phyloP scores from a whole-genome alignment of 345 rosid species.

The Leavenworthia alabamica region DNA sequence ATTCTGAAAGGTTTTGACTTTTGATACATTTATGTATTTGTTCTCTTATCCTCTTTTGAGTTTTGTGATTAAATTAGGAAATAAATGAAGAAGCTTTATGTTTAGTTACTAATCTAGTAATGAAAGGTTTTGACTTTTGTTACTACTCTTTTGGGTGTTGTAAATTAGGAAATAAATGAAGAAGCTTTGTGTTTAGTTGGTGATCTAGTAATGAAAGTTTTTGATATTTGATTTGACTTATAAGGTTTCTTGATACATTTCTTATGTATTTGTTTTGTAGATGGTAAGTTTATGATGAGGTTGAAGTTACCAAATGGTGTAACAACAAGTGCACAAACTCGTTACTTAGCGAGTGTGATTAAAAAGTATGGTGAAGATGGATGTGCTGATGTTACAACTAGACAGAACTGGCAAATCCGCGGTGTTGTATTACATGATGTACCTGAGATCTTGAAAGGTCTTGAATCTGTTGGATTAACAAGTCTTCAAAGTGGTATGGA shows the following conservation, averaged over 20 bases:
- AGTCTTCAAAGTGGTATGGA: constrained; percentile 97
- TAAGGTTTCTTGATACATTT: too few species aligned
- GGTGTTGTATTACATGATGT: constrained; percentile 88
- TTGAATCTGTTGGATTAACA: constrained; percentile 72
- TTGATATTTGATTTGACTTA: too few species aligned
- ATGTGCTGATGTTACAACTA: constrained; percentile 84
- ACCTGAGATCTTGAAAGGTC: constrained; percentile 74
- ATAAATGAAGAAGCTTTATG: background rate
- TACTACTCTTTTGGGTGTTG: background rate
- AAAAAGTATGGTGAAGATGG: constrained; percentile 90
- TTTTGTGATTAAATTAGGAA: too few species aligned
- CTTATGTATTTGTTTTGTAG: too few species aligned
- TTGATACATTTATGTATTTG: too few species aligned
- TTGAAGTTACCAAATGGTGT: constrained; percentile 92
- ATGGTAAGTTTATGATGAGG: constrained; percentile 98
- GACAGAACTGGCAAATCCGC: constrained; percentile 97
- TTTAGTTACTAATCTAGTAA: too few species aligned
- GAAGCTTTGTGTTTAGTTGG: background rate
- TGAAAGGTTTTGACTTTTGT: background rate
- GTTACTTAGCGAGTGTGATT: constrained; percentile 79
- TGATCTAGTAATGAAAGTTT: background rate
- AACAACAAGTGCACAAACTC: constrained; percentile 79
- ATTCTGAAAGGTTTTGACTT: background rate
- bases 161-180: background rate
- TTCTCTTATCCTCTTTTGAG: too few species aligned